Conservation (phyloP, 768 basidiomycete species). For the Termitomyces sp. region DNA sequence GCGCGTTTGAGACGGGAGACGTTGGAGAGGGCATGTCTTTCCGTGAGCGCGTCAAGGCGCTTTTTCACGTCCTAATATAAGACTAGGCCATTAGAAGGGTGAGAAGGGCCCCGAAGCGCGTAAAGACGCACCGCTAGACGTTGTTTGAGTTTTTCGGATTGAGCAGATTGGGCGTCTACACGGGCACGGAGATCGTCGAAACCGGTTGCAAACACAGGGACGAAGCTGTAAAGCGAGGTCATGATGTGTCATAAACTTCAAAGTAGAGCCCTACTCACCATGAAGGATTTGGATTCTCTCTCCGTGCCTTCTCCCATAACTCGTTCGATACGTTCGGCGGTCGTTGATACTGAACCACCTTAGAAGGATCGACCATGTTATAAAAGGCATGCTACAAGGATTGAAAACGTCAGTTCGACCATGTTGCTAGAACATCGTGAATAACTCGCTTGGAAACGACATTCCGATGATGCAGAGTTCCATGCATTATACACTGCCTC, state of each 20-base stretch:
- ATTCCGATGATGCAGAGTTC: slow-evolving; percentile 61
- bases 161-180: slow-evolving; percentile 67
- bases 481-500: slow-evolving; percentile 64
- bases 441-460: slow-evolving; percentile 70
- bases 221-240: slow-evolving; percentile 40
- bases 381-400: slow-evolving; percentile 71
- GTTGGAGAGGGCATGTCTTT: slow-evolving; percentile 62
- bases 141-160: slow-evolving; percentile 62
- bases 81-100: neutral
- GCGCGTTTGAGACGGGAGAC: slow-evolving; percentile 62
- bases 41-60: slow-evolving; percentile 53
- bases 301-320: slow-evolving; percentile 71
- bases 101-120: neutral
- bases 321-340: slow-evolving; percentile 72
- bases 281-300: slow-evolving; percentile 77
- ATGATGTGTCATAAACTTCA: neutral
- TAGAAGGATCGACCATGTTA: slow-evolving; percentile 69
- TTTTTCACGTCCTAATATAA: slow-evolving; percentile 52
- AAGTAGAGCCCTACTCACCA: slow-evolving; percentile 40
- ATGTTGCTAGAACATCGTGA: neutral
- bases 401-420: neutral
- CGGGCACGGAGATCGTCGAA: slow-evolving; percentile 79
- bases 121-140: slow-evolving; percentile 44
- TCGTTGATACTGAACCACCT: slow-evolving; percentile 61
- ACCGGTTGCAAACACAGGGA: slow-evolving; percentile 75